phyloP scores from a whole-genome alignment of 352 stramenopile genomes.

The Stephanocyclus meneghinianus region DNA sequence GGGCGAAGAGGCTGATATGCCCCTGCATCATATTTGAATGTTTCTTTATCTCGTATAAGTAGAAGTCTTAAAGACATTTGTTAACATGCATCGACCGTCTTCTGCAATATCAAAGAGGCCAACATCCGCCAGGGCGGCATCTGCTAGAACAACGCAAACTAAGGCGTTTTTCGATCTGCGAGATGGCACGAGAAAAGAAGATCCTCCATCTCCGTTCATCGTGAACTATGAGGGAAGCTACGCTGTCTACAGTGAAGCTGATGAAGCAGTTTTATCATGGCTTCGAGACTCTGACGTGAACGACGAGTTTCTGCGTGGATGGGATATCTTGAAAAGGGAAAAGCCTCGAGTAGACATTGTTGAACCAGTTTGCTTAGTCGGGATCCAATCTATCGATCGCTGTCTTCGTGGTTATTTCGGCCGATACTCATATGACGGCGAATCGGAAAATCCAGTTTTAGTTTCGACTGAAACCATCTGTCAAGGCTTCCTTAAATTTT shows the following conservation, averaged over 20 bases:
- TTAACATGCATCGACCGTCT: background rate
- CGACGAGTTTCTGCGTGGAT: slow-evolving; percentile 12
- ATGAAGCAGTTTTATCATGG: slow-evolving; percentile 9
- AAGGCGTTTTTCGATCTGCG: slow-evolving; percentile 32
- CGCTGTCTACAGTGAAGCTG: background rate
- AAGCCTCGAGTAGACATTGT: slow-evolving; percentile 34
- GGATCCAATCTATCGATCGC: slow-evolving; percentile 12
- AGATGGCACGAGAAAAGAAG: slow-evolving; percentile 23
- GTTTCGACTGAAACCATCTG: slow-evolving; percentile 4
- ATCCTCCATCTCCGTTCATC: slow-evolving; percentile 14
- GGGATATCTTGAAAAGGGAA: slow-evolving; percentile 18
- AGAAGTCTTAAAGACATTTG: background rate
- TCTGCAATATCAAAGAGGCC: background rate
- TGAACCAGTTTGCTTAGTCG: slow-evolving; percentile 18
- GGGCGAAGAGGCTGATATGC: no score
- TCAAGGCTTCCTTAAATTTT: background rate
- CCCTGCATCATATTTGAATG: no score
- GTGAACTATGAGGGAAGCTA: slow-evolving; percentile 11
- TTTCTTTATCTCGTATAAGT: no score
- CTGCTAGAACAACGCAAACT: slow-evolving; percentile 35
- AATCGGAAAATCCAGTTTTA: background rate
- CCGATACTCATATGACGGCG: background rate
- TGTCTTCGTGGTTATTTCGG: slow-evolving; percentile 5
- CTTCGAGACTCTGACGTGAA: slow-evolving; percentile 3
- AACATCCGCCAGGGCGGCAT: background rate